Evolutionary conservation across 2,329 filamentous ascomycete genomes (phyloP), one percentile per base, ranked within the genome.

Genomic region (Emmonsiellopsis sp.): DNA sequence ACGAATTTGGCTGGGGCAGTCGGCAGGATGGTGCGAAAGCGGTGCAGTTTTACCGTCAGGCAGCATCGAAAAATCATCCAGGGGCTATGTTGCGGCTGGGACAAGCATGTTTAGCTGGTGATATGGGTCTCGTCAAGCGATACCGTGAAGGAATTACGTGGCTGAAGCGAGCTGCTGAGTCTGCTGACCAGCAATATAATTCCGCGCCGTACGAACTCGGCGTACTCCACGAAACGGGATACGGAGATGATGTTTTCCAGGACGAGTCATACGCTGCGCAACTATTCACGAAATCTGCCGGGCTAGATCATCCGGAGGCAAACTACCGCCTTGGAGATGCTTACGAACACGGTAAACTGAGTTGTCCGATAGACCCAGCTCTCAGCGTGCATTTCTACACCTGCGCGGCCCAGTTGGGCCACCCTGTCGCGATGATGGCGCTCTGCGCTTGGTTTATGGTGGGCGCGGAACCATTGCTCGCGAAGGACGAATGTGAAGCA

Each of bases 381-480:
- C 76, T 98, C 51, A 96, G 90, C 59, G 90, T 98, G 8, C 93
- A 98, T 69, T 98, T 96, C 67, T 98, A 98, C 73, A 98, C 92
- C 1, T 86, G 85, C 31, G 92, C 93, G 10, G 93, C 93, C 2
- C 87, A 95, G 64, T 78, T 80, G 45, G 89, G 88, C 1, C 87
- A 96, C 64, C 78, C 90, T 0, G 80, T 84, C 47, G 92, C 90
- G 47, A 97, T 97, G 90, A 95, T 98, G 91, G 92, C 92, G 4
- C 77, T 98, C 7, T 98, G 93, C 71, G 93, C 93, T 9, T 98
- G 93, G 93, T 98, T 97, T 69, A 87, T 97, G 79, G 87, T 97
- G 42, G 93, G 93, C 9, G 93, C 93, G 1, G 87, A 91, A 60
- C 90, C 91, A 0, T 83, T 97, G 11, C 74, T 98, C 21, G 91